Percentiles rank a stretch among this genome's conserved stretches.
Evolutionary conservation across 306 rosid species (phyloP).

Genomic region (Rubus idaeus): DNA sequence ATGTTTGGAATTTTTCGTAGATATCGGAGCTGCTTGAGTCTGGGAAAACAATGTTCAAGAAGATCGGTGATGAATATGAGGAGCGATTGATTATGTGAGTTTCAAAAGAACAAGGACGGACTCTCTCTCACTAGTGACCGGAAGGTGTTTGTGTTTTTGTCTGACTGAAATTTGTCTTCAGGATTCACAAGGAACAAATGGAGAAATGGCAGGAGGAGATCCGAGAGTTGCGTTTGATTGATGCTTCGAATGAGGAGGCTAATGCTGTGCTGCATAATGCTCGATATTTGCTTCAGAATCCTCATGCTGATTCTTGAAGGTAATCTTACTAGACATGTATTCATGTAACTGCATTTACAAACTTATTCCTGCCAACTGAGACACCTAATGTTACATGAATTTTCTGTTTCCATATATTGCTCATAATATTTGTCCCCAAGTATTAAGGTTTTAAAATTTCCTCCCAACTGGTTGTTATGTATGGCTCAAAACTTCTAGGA

Average conservation of each 20-base stretch:
- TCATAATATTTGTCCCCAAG: not conserved
- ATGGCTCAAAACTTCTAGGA: no score
- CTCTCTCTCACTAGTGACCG: not conserved
- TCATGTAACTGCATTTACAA: not conserved
- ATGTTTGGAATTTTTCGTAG: constrained; percentile 31
- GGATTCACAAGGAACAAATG: constrained; percentile 74
- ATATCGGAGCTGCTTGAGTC: constrained; percentile 79
- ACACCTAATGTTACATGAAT: not conserved
- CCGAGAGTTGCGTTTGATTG: constrained; percentile 57
- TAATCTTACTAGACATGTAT: not conserved
- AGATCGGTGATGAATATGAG: constrained; percentile 63
- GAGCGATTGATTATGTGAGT: constrained; percentile 72
- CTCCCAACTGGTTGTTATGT: not conserved
- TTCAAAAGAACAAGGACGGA: not conserved
- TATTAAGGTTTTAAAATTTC: not conserved
- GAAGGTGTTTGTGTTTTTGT: not conserved
- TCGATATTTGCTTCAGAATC: constrained; percentile 56
- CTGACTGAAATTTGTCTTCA: constrained; percentile 20
- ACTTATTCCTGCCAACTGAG: not conserved
- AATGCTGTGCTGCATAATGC: constrained; percentile 65
- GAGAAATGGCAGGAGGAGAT: constrained; percentile 90
- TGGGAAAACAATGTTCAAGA: constrained; percentile 66
- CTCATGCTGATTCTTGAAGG: constrained; percentile 49
- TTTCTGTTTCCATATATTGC: not conserved
- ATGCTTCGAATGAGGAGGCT: constrained; percentile 74